phyloP scores from a whole-genome alignment of 139 green algal species.

The Chlamydomonas asymmetrica region DNA sequence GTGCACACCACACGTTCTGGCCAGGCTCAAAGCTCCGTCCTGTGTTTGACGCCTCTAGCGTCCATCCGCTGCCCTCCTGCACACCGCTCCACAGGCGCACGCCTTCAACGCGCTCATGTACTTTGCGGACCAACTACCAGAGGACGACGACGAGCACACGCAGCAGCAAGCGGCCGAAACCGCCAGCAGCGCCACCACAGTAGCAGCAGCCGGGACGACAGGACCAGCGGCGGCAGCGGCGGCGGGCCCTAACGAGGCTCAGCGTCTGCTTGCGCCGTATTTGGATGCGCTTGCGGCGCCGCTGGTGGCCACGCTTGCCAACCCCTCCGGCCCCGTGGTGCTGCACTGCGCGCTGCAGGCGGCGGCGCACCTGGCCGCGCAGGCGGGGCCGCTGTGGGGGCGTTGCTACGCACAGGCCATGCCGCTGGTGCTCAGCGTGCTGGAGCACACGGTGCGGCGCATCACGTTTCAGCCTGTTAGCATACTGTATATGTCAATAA shows the following conservation, averaged over 20 bases:
- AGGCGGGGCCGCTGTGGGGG: neutral
- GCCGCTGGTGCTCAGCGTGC: too few relatives aligned
- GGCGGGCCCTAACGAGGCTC: neutral
- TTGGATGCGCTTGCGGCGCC: constrained; percentile 11
- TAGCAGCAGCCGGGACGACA: too few relatives aligned
- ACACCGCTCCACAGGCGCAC: constrained; percentile 86
- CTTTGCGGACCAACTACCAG: constrained; percentile 92
- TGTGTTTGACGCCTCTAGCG: too few relatives aligned
- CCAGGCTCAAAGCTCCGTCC: too few relatives aligned
- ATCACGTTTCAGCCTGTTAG: too few relatives aligned
- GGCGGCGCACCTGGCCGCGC: constrained; percentile 4
- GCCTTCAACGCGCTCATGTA: constrained; percentile 92
- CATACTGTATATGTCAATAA: too few relatives aligned
- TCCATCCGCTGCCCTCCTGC: too few relatives aligned
- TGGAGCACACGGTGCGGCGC: too few relatives aligned
- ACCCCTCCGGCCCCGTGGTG: constrained; percentile 7
- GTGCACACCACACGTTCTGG: too few relatives aligned
- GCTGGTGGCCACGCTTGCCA: constrained; percentile 17
- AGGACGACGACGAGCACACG: constrained; percentile 72
- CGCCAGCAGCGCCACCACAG: neutral
- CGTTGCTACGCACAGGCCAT: too few relatives aligned
- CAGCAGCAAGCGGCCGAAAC: constrained; percentile 73
- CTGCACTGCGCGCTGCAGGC: constrained; percentile 12
- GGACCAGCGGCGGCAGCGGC: neutral
- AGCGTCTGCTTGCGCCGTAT: neutral